Evolutionary conservation across 2,329 filamentous ascomycete genomes (phyloP).

Genomic region (Didymella pomorum): DNA sequence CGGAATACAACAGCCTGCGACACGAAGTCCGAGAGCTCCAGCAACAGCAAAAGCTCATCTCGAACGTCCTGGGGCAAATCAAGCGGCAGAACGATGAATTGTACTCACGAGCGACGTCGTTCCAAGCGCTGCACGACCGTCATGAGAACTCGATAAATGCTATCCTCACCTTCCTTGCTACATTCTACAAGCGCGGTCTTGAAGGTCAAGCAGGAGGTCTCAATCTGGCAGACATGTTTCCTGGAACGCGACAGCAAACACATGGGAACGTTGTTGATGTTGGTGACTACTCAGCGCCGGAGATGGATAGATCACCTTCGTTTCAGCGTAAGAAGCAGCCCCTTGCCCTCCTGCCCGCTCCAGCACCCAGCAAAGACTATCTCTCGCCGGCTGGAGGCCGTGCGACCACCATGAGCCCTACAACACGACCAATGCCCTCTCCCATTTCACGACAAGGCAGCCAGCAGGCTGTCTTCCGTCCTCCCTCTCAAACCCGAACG

Average conservation of each 20-base stretch:
- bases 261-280: slow-evolving; percentile 70
- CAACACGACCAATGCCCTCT: slow-evolving; percentile 36
- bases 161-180: slow-evolving; percentile 96
- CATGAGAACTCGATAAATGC: slow-evolving; percentile 99
- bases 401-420: slow-evolving; percentile 45
- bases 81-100: slow-evolving; percentile 87
- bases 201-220: slow-evolving; percentile 79
- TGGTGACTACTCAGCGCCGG: slow-evolving; percentile 60
- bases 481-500: slow-evolving; percentile 29
- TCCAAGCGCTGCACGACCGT: slow-evolving; percentile 91
- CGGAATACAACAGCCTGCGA: slow-evolving; percentile 79
- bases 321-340: slow-evolving; percentile 51
- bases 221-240: slow-evolving; percentile 85
- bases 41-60: slow-evolving; percentile 86
- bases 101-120: slow-evolving; percentile 85
- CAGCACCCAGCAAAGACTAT: slow-evolving; percentile 39
- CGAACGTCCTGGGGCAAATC: slow-evolving; percentile 79
- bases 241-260: slow-evolving; percentile 65
- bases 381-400: slow-evolving; percentile 32
- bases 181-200: slow-evolving; percentile 92
- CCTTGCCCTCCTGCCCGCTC: slow-evolving; percentile 49
- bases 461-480: slow-evolving; percentile 36
- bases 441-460: slow-evolving; percentile 34
- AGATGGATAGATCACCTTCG: slow-evolving; percentile 41
- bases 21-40: slow-evolving; percentile 83